Percentiles rank a stretch among this genome's conserved stretches.
phyloP scores from a whole-genome alignment of 1,284 basidiomycete genomes.

The Moesziomyces globuligerus region DNA sequence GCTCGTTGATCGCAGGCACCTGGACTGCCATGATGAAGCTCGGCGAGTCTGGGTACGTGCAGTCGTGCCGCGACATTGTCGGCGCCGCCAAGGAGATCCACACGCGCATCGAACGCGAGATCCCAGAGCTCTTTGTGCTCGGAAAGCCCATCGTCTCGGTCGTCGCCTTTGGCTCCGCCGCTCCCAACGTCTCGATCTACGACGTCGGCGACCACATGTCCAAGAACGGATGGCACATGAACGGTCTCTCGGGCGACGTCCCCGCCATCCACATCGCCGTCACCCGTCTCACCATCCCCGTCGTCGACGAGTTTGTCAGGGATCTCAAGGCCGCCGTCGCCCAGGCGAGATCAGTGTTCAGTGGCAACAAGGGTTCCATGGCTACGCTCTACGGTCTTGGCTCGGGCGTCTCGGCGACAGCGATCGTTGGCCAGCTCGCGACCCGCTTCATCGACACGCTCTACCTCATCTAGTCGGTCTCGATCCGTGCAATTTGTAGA shows the following conservation, averaged over 20 bases:
- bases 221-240: constrained; percentile 81
- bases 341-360: constrained; percentile 9
- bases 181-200: constrained; percentile 73
- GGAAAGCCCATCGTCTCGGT: constrained; percentile 90
- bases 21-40: constrained; percentile 96
- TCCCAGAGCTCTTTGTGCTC: constrained; percentile 80
- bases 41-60: constrained; percentile 90
- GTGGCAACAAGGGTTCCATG: constrained; percentile 55
- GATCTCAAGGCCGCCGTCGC: constrained; percentile 81
- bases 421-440: constrained; percentile 86
- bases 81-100: constrained; percentile 77
- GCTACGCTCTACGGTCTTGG: constrained; percentile 76
- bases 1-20: constrained; percentile 89
- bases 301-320: constrained; percentile 80
- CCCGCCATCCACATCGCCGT: constrained; percentile 91
- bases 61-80: constrained; percentile 86
- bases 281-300: constrained; percentile 81
- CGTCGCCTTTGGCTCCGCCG: constrained; percentile 82
- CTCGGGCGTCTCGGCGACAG: constrained; percentile 83
- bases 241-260: constrained; percentile 78
- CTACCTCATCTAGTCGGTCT: constrained; percentile 29
- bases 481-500: too few relatives aligned
- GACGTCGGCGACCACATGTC: constrained; percentile 91
- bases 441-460: constrained; percentile 69
- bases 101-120: constrained; percentile 74